phyloP scores from a whole-genome alignment of 306 rosid species.

The Sphenostylis stenocarpa region DNA sequence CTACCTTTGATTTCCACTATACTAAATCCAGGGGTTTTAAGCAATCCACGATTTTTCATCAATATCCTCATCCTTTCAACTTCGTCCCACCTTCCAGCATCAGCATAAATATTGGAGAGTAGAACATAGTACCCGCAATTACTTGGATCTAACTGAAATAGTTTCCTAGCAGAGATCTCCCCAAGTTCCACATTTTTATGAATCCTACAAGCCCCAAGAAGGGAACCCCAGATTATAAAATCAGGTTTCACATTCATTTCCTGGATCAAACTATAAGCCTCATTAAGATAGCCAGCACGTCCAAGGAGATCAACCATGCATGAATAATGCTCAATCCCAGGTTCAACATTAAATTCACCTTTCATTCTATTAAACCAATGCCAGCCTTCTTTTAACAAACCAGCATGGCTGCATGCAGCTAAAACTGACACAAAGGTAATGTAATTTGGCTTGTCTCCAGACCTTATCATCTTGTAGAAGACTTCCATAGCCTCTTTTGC shows the following conservation, averaged over 20 bases:
- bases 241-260: slow-evolving; percentile 71
- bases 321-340: slow-evolving; percentile 74
- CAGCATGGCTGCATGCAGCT: slow-evolving; percentile 81
- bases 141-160: slow-evolving; percentile 72
- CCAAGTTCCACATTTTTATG: slow-evolving; percentile 73
- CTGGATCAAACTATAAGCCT: slow-evolving; percentile 70
- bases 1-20: slow-evolving; percentile 73
- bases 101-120: slow-evolving; percentile 79
- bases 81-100: slow-evolving; percentile 74
- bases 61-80: slow-evolving; percentile 67
- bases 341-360: slow-evolving; percentile 56
- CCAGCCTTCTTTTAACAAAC: slow-evolving; percentile 73
- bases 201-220: slow-evolving; percentile 75
- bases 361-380: slow-evolving; percentile 73
- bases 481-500: slow-evolving; percentile 63
- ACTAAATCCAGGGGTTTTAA: slow-evolving; percentile 77
- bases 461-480: slow-evolving; percentile 55
- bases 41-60: slow-evolving; percentile 65
- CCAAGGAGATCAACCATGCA: slow-evolving; percentile 88
- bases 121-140: slow-evolving; percentile 76
- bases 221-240: slow-evolving; percentile 77
- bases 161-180: slow-evolving; percentile 62
- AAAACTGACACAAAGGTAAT: slow-evolving; percentile 72
- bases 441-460: slow-evolving; percentile 60
- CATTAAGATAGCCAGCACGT: slow-evolving; percentile 62